Evolutionary conservation across 1,139 yeast genomes (phyloP), one percentile per base, ranked within the genome.

Genomic region (Nematodospora anomalae): DNA sequence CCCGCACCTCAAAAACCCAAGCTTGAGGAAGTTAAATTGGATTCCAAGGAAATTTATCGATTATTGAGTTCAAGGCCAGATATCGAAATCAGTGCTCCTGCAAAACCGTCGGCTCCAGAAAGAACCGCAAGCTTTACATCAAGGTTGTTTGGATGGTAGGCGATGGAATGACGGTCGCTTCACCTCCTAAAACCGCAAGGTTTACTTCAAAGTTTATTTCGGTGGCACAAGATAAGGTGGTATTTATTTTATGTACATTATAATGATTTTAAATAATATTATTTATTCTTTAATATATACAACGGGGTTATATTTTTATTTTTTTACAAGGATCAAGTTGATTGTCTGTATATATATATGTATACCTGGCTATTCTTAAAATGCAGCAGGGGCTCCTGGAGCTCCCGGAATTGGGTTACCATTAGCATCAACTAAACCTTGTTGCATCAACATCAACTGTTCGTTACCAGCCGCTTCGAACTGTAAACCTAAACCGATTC

Each of bases 381-480:
- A 6, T 18, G 21, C 32, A 23, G 37, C 35, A 46, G 83, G 83
- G 44, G 83, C 84, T 51, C 84, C 88, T 45, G 83, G 83, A 44
- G 83, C 84, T 51, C 84, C 88, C 53, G 84, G 87, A 49, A 84
- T 73, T 54, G 92, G 92, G 74, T 83, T 83, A 56, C 92, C 94
- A 55, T 84, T 80, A 48, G 82, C 84, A 57, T 84, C 94, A 42
- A 71, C 60, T 66, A 84, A 72, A 54, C 92, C 92, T 65, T 83
- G 89, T 72, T 84, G 94, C 76, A 71, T 71, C 71, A 71, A 62
- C 74, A 74, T 64, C 54, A 87, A 77, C 70, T 88, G 92, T 66
- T 88, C 96, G 57, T 85, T 82, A 60, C 97, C 97, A 45, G 96
- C 95, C 43, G 87, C 76, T 72, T 92, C 97, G 50, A 92, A 83